These are phyloP conservation scores for Entomortierella beljakovae DNA, from an alignment of 192 early-diverging fungal genomes.

Conservation along the genomic window DNA sequence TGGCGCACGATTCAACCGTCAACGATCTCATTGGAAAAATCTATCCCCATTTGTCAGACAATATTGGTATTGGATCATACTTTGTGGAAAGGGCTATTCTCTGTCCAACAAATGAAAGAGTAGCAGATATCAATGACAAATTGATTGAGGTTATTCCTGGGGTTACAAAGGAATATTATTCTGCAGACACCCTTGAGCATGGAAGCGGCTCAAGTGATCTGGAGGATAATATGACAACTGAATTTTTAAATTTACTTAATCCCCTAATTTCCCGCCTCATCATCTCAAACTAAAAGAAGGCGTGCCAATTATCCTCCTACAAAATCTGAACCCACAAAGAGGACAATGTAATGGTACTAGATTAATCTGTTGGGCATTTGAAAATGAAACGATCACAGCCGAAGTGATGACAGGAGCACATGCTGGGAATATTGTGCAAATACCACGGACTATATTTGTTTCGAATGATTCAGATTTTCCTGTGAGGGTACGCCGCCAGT, in stretches of 20 bases:
- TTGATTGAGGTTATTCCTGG: neutral
- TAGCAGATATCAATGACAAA: neutral
- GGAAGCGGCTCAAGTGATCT: no score
- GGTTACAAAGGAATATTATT: neutral
- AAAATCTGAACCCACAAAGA: neutral
- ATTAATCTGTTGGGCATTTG: neutral
- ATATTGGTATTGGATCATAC: neutral
- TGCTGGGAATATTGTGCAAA: neutral
- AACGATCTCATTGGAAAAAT: neutral
- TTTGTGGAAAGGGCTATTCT: neutral
- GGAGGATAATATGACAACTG: neutral
- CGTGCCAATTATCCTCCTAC: conserved; percentile 6
- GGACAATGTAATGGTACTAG: conserved; percentile 17
- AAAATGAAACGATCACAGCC: conserved; percentile 1
- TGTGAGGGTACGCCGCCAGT: no score
- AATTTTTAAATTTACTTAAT: neutral
- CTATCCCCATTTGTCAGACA: neutral
- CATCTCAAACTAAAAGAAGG: neutral
- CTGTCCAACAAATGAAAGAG: neutral
- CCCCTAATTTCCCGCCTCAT: conserved; percentile 17
- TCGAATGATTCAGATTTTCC: conserved; percentile 1
- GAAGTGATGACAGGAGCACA: conserved; percentile 14
- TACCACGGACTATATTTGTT: conserved; percentile 3
- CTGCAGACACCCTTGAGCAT: neutral
- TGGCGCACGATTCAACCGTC: neutral